Base-by-base conservation (phyloP, 805 yeast genomes). In the Barnettozyma californica region DNA sequence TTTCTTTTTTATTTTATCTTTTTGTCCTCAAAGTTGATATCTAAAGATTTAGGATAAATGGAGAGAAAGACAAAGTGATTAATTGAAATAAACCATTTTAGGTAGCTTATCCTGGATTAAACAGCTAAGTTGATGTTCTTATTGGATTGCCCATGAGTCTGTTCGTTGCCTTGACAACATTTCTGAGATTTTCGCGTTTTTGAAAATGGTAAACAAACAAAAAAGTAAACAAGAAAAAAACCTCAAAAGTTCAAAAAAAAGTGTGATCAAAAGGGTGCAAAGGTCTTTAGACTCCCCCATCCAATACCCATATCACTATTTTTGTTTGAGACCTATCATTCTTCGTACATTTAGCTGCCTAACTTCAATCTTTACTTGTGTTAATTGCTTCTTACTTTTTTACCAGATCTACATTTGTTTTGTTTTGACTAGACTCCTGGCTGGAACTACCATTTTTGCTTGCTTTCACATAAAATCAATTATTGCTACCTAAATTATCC, bases 1-100 rank as follows among this genome's bases (percentile, higher is more conserved):
- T 71, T 71, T 78, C 73, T 78, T 78, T 77, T 67, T 37, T 20
- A n/a, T n/a, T n/a, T n/a, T n/a, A n/a, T n/a, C n/a, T n/a, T n/a
- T 11, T 4, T 36, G 5, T 36, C 39, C 21, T 11, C 39, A 36
- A 31, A n/a, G n/a, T n/a, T n/a, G n/a, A n/a, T n/a, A n/a, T n/a
- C n/a, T n/a, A n/a, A n/a, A n/a, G n/a, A n/a, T n/a, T n/a, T n/a
- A n/a, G n/a, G n/a, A n/a, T n/a, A n/a, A n/a, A n/a, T n/a, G n/a
- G n/a, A n/a, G n/a, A n/a, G n/a, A n/a, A n/a, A n/a, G n/a, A n/a
- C n/a, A n/a, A n/a, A n/a, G n/a, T n/a, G n/a, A n/a, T n/a, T n/a
- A n/a, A n/a, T n/a, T n/a, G n/a, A n/a, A n/a, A n/a, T n/a, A n/a
- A n/a, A n/a, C n/a, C n/a, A n/a, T n/a, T n/a, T n/a, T n/a, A n/a